Conservation (phyloP, 805 yeast genomes). For the Metschnikowia cubensis region DNA sequence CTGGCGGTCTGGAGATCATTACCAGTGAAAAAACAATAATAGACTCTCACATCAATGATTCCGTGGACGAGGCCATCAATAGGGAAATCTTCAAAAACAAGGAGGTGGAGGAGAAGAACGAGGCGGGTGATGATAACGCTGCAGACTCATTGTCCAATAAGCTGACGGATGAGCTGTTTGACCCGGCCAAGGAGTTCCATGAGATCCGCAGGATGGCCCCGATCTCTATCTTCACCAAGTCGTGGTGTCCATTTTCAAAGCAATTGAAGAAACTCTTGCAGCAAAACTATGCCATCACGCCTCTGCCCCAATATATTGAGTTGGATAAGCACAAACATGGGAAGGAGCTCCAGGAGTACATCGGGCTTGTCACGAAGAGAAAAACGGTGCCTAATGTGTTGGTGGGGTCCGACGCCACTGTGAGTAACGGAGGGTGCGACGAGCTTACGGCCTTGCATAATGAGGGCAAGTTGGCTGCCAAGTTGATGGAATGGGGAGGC, state of each 20-base stretch:
- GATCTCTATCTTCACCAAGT: slow-evolving; percentile 53
- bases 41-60: slow-evolving; percentile 33
- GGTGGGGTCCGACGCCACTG: slow-evolving; percentile 15
- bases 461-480: slow-evolving; percentile 48
- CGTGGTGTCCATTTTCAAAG: slow-evolving; percentile 72
- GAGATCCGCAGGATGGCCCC: slow-evolving; percentile 61
- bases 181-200: slow-evolving; percentile 42
- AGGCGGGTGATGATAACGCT: slow-evolving; percentile 3
- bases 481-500: slow-evolving; percentile 61
- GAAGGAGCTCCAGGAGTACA: slow-evolving; percentile 63
- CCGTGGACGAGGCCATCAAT: slow-evolving; percentile 39
- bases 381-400: slow-evolving; percentile 19
- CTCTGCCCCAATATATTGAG: slow-evolving; percentile 72
- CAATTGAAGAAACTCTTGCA: slow-evolving; percentile 62
- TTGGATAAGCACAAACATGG: slow-evolving; percentile 81
- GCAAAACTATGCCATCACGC: slow-evolving; percentile 64
- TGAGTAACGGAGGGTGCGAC: slow-evolving; percentile 84
- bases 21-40: slow-evolving; percentile 22
- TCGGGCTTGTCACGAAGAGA: slow-evolving; percentile 36
- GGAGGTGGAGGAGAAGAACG: slow-evolving; percentile 11
- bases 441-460: slow-evolving; percentile 66
- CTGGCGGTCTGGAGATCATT: slow-evolving; percentile 24
- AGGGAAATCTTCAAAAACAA: slow-evolving; percentile 28
- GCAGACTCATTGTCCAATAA: slow-evolving; percentile 8
- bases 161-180: slow-evolving; percentile 18